Evolutionary conservation across 345 rosid genomes (phyloP).

Genomic region (Odontarrhena argentea): DNA sequence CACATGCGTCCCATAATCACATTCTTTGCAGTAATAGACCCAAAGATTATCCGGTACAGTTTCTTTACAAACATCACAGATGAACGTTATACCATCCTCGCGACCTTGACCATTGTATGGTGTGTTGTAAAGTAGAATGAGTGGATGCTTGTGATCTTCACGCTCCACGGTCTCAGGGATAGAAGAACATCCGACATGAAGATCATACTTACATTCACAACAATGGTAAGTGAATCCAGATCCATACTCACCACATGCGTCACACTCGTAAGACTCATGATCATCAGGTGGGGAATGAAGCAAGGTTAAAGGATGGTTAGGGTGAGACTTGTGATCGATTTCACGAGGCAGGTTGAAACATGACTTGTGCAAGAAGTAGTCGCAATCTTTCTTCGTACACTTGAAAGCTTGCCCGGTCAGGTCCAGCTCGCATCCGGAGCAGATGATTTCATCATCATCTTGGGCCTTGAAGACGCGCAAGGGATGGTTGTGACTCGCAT

Average conservation of each 20-base stretch:
- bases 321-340: conserved; percentile 32
- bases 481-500: conserved; percentile 35
- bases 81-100: conserved; percentile 11
- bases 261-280: conserved; percentile 21
- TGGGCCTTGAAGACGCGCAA: conserved; percentile 15
- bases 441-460: background rate
- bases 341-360: conserved; percentile 33
- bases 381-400: conserved; percentile 31
- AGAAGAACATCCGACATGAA: conserved; percentile 33
- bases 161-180: conserved; percentile 25
- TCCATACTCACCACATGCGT: conserved; percentile 31
- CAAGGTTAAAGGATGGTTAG: conserved; percentile 22
- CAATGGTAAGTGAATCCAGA: conserved; percentile 34
- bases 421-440: conserved; percentile 37
- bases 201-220: conserved; percentile 19
- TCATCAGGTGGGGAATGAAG: conserved; percentile 29
- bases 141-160: conserved; percentile 31
- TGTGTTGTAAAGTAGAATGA: conserved; percentile 19
- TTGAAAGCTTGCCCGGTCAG: conserved; percentile 35
- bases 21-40: conserved; percentile 25
- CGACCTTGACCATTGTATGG: conserved; percentile 34
- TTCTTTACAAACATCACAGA: conserved; percentile 25
- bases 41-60: conserved; percentile 11
- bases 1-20: conserved; percentile 8
- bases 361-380: conserved; percentile 37